Evolutionary conservation across 768 basidiomycete species (phyloP).

Genomic region (Mycena rebaudengoi): DNA sequence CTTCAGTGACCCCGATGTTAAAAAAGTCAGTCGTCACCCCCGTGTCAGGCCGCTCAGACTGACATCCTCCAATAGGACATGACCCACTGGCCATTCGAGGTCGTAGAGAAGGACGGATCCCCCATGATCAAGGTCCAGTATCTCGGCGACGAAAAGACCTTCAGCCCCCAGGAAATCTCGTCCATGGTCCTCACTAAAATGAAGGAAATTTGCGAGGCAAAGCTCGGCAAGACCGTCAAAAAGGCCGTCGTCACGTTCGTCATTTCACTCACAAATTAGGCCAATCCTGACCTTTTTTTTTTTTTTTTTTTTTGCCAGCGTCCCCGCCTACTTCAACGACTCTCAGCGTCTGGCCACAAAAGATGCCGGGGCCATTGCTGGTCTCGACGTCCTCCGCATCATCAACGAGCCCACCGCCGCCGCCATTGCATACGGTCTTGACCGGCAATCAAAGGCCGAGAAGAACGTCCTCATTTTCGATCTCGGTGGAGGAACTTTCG

Average conservation of each 20-base stretch:
- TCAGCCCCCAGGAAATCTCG: slow-evolving; percentile 99
- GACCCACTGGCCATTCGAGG: slow-evolving; percentile 97
- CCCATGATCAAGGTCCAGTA: slow-evolving; percentile 97
- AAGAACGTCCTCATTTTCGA: slow-evolving; percentile 99
- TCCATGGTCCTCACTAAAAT: slow-evolving; percentile 99
- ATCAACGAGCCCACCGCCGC: slow-evolving; percentile 99
- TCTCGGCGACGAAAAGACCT: slow-evolving; percentile 93
- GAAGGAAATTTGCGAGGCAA: slow-evolving; percentile 99
- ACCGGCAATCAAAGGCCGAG: slow-evolving; percentile 93
- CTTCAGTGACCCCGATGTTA: slow-evolving; percentile 87
- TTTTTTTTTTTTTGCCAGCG: slow-evolving; percentile 50
- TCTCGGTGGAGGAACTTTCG: slow-evolving; percentile 99
- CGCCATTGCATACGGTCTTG: slow-evolving; percentile 98
- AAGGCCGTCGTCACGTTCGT: slow-evolving; percentile 98
- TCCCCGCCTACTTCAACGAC: slow-evolving; percentile 99
- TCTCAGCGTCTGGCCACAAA: slow-evolving; percentile 99
- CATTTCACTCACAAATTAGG: slow-evolving; percentile 13
- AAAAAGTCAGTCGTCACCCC: slow-evolving; percentile 64
- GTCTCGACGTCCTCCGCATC: slow-evolving; percentile 99
- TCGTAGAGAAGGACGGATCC: slow-evolving; percentile 96
- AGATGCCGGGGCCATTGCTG: slow-evolving; percentile 97
- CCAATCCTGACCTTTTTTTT: slow-evolving; percentile 15
- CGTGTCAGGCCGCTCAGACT: slow-evolving; percentile 15
- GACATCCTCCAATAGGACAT: slow-evolving; percentile 70
- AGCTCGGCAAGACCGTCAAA: slow-evolving; percentile 97